phyloP scores from a whole-genome alignment of 352 stramenopile genomes.

The Elongisporangium prolatum region DNA sequence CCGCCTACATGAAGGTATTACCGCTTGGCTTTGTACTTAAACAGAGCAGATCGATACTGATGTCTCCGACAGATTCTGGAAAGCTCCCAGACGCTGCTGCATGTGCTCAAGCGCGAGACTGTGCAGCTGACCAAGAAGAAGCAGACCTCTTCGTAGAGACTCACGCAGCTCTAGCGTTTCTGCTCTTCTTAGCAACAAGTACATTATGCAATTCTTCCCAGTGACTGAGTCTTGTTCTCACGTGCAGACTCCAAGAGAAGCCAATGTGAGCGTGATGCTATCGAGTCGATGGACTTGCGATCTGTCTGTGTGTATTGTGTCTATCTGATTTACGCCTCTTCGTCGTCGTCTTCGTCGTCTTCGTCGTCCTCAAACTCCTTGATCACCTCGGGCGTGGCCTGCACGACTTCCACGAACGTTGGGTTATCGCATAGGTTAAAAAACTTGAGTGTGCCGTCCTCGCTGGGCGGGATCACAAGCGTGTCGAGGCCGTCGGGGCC shows the following conservation, averaged over 20 bases:
- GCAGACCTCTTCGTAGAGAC: conserved; percentile 72
- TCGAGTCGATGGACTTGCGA: background rate
- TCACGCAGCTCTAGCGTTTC: background rate
- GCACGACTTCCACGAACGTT: conserved; percentile 78
- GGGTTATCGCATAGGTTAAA: conserved; percentile 83
- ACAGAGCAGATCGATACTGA: background rate
- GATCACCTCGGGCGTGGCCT: conserved; percentile 72
- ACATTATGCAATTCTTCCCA: background rate
- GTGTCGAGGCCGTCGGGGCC: conserved; percentile 62
- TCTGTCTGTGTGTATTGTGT: conserved; percentile 2
- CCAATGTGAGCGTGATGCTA: background rate
- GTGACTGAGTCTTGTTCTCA: too few relatives aligned
- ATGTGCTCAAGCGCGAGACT: conserved; percentile 93
- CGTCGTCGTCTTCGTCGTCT: background rate
- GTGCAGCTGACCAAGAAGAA: conserved; percentile 95
- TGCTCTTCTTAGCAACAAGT: background rate
- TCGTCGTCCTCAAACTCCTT: conserved; percentile 64
- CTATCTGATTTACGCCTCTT: background rate
- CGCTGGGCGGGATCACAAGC: conserved; percentile 62
- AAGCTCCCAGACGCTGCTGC: conserved; percentile 91
- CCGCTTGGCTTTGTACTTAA: conserved; percentile 6
- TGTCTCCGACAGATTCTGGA: conserved; percentile 79
- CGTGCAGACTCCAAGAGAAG: too few relatives aligned
- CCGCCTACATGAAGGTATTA: conserved; percentile 93
- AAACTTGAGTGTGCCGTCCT: conserved; percentile 62